Conservation (phyloP, 148 eudicot species). For the Nyssa sinensis region DNA sequence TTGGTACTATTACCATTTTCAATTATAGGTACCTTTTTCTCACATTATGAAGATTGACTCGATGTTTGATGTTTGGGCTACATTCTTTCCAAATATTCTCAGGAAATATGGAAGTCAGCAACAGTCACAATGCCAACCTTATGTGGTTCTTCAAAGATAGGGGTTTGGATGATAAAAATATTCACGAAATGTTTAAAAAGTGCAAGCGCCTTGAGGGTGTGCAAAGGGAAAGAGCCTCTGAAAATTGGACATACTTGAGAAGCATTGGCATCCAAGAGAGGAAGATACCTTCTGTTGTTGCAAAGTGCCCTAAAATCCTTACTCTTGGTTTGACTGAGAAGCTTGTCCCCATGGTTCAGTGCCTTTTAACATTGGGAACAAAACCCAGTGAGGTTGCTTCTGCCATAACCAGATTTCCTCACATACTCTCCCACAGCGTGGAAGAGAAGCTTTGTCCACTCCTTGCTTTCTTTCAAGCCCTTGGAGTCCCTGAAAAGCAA, state of each 20-base stretch:
- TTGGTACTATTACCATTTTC: background rate
- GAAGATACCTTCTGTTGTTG: constrained; percentile 69
- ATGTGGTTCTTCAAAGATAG: constrained; percentile 93
- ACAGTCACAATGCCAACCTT: constrained; percentile 53
- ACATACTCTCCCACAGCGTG: constrained; percentile 73
- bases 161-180: constrained; percentile 84
- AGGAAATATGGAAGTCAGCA: constrained; percentile 63
- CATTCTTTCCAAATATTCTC: constrained; percentile 11
- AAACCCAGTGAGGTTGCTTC: constrained; percentile 71
- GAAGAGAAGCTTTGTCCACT: constrained; percentile 94
- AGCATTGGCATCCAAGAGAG: constrained; percentile 87
- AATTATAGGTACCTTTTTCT: background rate
- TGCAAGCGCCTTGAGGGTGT: constrained; percentile 76
- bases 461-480: constrained; percentile 85
- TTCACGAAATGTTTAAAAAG: constrained; percentile 65
- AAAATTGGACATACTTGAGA: constrained; percentile 82
- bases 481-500: constrained; percentile 77
- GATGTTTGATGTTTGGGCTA: background rate
- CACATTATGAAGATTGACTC: background rate
- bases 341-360: constrained; percentile 83
- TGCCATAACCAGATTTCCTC: constrained; percentile 83
- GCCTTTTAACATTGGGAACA: constrained; percentile 75
- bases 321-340: constrained; percentile 72
- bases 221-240: constrained; percentile 58
- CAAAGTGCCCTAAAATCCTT: constrained; percentile 86